These are phyloP conservation scores for Epichloe amarillans DNA, from an alignment of 2,329 filamentous ascomycete species.

Conservation along the genomic window DNA sequence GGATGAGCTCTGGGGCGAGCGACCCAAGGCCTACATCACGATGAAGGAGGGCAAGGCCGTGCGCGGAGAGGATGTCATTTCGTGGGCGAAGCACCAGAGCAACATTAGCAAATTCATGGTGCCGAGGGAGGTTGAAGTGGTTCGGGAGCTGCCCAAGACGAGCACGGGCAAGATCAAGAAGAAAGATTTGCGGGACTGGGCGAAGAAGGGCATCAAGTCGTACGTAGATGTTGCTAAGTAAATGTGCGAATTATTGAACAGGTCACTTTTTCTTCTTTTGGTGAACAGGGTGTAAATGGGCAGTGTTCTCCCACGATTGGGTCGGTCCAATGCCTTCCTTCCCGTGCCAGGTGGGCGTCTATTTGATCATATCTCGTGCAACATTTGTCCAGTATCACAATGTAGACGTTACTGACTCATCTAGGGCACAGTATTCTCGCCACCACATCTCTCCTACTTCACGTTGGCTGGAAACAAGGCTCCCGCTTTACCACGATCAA, in stretches of 20 bases:
- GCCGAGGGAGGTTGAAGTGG: slow-evolving; percentile 57
- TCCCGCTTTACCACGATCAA: slow-evolving; percentile 16
- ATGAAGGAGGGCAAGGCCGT: slow-evolving; percentile 49
- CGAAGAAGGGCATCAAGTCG: slow-evolving; percentile 22
- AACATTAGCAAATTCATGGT: slow-evolving; percentile 87
- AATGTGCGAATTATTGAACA: too few species aligned
- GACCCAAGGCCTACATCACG: slow-evolving; percentile 90
- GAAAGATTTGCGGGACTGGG: slow-evolving; percentile 83
- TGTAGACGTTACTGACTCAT: neutral
- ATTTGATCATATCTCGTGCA: too few species aligned
- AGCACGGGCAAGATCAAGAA: slow-evolving; percentile 95
- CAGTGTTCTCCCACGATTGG: too few species aligned
- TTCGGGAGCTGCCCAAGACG: slow-evolving; percentile 87
- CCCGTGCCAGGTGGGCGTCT: too few species aligned
- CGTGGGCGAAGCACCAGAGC: slow-evolving; percentile 73
- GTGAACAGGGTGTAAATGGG: too few species aligned
- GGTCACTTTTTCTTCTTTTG: too few species aligned
- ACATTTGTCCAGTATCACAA: neutral
- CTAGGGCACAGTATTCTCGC: neutral
- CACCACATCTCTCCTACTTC: slow-evolving; percentile 1
- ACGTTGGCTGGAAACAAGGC: slow-evolving; percentile 20
- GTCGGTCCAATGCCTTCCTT: too few species aligned
- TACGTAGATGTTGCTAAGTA: neutral
- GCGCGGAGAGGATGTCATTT: slow-evolving; percentile 51
- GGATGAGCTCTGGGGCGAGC: slow-evolving; percentile 87